phyloP scores from a whole-genome alignment of 2,329 filamentous ascomycete genomes.

The Davidsoniella eucalypti region DNA sequence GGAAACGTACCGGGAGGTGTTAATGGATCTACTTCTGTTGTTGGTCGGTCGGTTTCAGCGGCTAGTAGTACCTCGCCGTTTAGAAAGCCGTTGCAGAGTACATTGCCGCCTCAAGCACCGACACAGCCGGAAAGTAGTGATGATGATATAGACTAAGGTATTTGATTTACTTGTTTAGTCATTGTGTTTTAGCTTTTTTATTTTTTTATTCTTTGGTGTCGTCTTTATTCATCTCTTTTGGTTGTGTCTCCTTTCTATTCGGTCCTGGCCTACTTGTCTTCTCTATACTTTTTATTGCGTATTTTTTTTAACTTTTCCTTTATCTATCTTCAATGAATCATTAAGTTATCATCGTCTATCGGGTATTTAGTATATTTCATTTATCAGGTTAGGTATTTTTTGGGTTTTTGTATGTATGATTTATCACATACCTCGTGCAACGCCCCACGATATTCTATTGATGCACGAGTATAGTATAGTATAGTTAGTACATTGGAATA shows the following conservation, averaged over 20 bases:
- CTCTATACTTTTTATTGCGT: background rate
- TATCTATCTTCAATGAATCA: background rate
- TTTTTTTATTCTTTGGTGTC: background rate
- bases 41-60: constrained; percentile 18
- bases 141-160: constrained; percentile 13
- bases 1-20: constrained; percentile 15
- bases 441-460: no score
- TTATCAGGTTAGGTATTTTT: no score
- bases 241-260: constrained; percentile 4
- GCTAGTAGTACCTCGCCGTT: constrained; percentile 8
- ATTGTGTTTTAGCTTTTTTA: background rate
- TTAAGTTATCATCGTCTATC: no score
- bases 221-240: background rate
- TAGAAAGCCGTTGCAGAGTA: constrained; percentile 6
- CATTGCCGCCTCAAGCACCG: background rate
- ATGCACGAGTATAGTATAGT: no score
- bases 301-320: background rate
- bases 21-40: constrained; percentile 16
- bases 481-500: no score
- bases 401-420: no score
- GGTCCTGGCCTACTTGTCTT: background rate
- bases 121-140: constrained; percentile 5
- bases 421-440: no score
- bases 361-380: no score
- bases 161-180: background rate